Evolutionary conservation across 2,329 filamentous ascomycete species (phyloP).

Genomic region (Hymenoscyphus fructigenus): DNA sequence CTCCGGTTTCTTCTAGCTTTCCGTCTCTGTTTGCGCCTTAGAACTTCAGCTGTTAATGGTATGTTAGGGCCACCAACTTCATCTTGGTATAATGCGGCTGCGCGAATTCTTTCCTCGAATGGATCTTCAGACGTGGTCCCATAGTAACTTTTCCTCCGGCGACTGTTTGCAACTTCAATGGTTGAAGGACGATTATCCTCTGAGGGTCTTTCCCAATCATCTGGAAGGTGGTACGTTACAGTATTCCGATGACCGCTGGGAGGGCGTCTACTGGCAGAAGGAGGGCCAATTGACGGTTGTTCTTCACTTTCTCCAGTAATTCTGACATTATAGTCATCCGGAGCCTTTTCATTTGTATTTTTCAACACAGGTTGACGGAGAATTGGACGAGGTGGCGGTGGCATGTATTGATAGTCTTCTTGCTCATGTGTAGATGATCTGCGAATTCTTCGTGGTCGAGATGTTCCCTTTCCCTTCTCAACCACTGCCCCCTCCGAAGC

Average conservation of each 20-base stretch:
- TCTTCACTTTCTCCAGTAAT: neutral
- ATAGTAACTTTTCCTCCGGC: conserved; percentile 32
- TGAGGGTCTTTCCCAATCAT: conserved; percentile 12
- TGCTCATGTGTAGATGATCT: conserved; percentile 7
- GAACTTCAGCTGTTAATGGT: conserved; percentile 55
- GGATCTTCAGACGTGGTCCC: conserved; percentile 21
- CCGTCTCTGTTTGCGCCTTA: conserved; percentile 49
- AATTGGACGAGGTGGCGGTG: conserved; percentile 28
- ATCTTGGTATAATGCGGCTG: conserved; percentile 53
- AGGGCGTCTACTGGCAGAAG: conserved; percentile 23
- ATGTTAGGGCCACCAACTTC: conserved; percentile 46
- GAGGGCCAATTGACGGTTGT: conserved; percentile 11
- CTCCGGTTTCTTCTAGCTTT: conserved; percentile 48
- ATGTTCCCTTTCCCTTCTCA: neutral
- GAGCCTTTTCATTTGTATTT: neutral
- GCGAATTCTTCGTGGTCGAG: conserved; percentile 25
- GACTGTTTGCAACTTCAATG: conserved; percentile 29
- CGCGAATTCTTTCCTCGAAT: conserved; percentile 46
- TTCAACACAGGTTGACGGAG: conserved; percentile 17
- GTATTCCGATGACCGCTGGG: conserved; percentile 30
- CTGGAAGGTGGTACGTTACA: conserved; percentile 30
- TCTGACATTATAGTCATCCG: conserved; percentile 4
- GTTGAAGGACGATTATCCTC: neutral
- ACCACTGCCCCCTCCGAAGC: conserved; percentile 21
- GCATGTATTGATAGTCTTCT: conserved; percentile 30